phyloP scores from a whole-genome alignment of 2,329 filamentous ascomycete species.

The Hortaea werneckii region DNA sequence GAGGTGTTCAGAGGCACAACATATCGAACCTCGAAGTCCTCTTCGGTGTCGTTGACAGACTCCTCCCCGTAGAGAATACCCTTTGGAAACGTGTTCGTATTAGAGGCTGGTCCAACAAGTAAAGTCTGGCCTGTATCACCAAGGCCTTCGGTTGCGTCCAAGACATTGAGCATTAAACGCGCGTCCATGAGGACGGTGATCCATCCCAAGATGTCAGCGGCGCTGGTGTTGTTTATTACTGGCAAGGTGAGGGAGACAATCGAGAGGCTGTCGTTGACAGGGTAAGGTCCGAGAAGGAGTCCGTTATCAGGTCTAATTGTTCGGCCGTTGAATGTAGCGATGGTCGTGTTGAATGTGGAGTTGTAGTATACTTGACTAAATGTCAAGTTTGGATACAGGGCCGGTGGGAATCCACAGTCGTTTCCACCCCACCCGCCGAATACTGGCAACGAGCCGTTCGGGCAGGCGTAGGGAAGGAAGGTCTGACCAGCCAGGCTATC shows the following conservation, averaged over 20 bases:
- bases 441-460: constrained; percentile 46
- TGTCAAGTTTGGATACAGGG: constrained; percentile 70
- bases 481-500: constrained; percentile 40
- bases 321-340: constrained; percentile 34
- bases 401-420: constrained; percentile 57
- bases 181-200: constrained; percentile 71
- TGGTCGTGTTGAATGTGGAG: constrained; percentile 24
- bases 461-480: constrained; percentile 49
- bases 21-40: constrained; percentile 18
- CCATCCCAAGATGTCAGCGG: constrained; percentile 63
- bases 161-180: constrained; percentile 50
- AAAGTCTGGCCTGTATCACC: constrained; percentile 60
- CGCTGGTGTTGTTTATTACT: constrained; percentile 56
- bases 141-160: constrained; percentile 57
- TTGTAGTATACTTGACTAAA: constrained; percentile 37
- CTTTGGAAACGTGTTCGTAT: constrained; percentile 47
- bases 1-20: constrained; percentile 19
- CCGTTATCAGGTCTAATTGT: constrained; percentile 37
- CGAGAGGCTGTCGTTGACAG: constrained; percentile 62
- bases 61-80: constrained; percentile 24
- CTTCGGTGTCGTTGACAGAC: constrained; percentile 13
- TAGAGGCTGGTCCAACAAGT: constrained; percentile 56
- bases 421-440: constrained; percentile 47
- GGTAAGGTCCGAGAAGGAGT: constrained; percentile 66
- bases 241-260: constrained; percentile 74